A percentile compares a stretch with the other conserved stretches of the same genome.
Evolutionary conservation across 2,329 filamentous ascomycete species (phyloP).

Genomic region (Colletotrichum sojae): DNA sequence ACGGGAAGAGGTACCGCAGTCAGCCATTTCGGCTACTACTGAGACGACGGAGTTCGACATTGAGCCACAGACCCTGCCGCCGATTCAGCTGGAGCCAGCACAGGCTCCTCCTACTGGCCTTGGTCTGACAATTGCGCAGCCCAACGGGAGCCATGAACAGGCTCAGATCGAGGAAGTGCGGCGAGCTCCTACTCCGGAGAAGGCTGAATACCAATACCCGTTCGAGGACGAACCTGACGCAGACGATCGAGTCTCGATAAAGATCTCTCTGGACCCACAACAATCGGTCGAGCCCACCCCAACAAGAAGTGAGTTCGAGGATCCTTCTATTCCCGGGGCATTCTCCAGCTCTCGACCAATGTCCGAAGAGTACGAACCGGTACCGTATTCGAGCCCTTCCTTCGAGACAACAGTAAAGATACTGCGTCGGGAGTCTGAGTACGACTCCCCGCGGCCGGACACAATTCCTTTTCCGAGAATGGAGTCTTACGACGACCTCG

Average conservation of each 20-base stretch:
- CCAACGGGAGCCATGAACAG: slow-evolving; percentile 30
- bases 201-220: slow-evolving; percentile 64
- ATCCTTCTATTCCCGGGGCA: slow-evolving; percentile 47
- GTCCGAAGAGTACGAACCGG: slow-evolving; percentile 55
- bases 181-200: slow-evolving; percentile 40
- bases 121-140: slow-evolving; percentile 33
- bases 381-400: slow-evolving; percentile 54
- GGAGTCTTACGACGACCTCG: slow-evolving; percentile 54
- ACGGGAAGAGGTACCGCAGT: slow-evolving; percentile 66
- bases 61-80: slow-evolving; percentile 76
- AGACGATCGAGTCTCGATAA: slow-evolving; percentile 54
- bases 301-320: slow-evolving; percentile 45
- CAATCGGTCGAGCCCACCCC: slow-evolving; percentile 46
- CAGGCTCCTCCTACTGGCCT: slow-evolving; percentile 29
- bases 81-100: slow-evolving; percentile 52
- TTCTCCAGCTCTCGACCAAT: slow-evolving; percentile 44
- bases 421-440: slow-evolving; percentile 61
- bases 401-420: slow-evolving; percentile 65
- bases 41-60: slow-evolving; percentile 79
- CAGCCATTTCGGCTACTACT: slow-evolving; percentile 72
- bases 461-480: slow-evolving; percentile 53
- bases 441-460: slow-evolving; percentile 42
- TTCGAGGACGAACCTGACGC: slow-evolving; percentile 61
- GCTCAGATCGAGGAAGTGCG: slow-evolving; percentile 41
- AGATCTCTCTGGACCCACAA: slow-evolving; percentile 55